A percentile compares a stretch with the other conserved stretches of the same genome.
Conservation (phyloP, 2,329 filamentous ascomycete genomes). For the Thielaviopsis populi region DNA sequence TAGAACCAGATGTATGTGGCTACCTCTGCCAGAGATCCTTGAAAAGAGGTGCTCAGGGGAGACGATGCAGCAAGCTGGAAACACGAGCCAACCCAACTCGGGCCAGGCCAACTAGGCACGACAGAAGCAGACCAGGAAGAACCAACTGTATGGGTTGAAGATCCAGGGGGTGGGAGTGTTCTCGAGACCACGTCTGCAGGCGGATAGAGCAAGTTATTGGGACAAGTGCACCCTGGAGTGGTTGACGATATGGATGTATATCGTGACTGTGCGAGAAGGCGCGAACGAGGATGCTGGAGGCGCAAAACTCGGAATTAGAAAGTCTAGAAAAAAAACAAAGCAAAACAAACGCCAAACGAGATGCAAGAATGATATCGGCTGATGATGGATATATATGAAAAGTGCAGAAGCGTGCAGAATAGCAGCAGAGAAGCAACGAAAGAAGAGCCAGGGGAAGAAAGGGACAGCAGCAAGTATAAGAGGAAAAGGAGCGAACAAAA, state of each 20-base stretch:
- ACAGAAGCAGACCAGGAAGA: not conserved
- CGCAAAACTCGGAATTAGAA: not conserved
- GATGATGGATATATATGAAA: not conserved
- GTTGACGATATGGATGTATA: not conserved
- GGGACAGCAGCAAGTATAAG: not conserved
- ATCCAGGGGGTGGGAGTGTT: not conserved
- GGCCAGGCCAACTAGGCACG: not conserved
- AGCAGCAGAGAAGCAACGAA: not conserved
- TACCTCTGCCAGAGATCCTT: not conserved
- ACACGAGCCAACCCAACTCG: not conserved
- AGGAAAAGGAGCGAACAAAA: not conserved
- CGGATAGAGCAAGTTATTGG: not conserved
- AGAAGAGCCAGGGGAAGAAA: not conserved
- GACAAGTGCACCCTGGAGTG: not conserved
- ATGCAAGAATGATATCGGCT: not conserved
- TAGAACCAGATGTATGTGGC: not conserved
- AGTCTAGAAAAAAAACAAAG: not conserved
- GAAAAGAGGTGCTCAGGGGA: not conserved
- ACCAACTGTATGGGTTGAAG: not conserved
- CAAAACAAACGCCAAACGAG: not conserved
- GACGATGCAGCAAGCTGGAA: not conserved
- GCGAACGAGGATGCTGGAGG: not conserved
- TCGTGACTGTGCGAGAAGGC: not conserved
- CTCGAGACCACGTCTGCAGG: not conserved
- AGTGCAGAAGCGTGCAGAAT: not conserved